These are phyloP conservation scores for Hyphopichia fennica DNA, from an alignment of 1,139 yeast genomes.

Conservation along the genomic window DNA sequence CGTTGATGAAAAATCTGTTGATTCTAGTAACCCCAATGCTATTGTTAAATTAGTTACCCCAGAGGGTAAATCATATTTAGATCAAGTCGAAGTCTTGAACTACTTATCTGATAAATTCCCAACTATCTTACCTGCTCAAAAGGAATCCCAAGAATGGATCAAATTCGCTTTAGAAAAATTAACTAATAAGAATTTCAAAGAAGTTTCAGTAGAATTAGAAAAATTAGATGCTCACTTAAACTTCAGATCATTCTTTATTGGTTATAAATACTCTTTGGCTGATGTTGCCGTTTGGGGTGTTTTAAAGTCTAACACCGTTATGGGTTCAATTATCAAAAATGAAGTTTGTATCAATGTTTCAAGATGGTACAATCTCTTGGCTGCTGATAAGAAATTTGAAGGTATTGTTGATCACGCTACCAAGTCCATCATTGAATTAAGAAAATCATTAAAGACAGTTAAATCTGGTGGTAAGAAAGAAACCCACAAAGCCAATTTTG, in stretches of 20 bases:
- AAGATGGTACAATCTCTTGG: slow-evolving; percentile 89
- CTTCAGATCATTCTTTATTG: slow-evolving; percentile 77
- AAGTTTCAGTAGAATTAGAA: slow-evolving; percentile 74
- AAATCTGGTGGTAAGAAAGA: slow-evolving; percentile 67
- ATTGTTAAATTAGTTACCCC: slow-evolving; percentile 45
- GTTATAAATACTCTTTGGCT: slow-evolving; percentile 65
- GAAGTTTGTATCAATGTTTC: slow-evolving; percentile 81
- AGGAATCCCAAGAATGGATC: slow-evolving; percentile 58
- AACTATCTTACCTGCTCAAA: slow-evolving; percentile 26
- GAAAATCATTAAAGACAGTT: slow-evolving; percentile 61
- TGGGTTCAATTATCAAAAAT: slow-evolving; percentile 86
- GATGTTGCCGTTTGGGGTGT: slow-evolving; percentile 95
- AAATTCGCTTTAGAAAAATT: slow-evolving; percentile 68
- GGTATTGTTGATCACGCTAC: slow-evolving; percentile 66
- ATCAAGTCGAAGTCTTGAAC: slow-evolving; percentile 44
- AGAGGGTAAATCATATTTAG: slow-evolving; percentile 45
- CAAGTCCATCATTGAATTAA: slow-evolving; percentile 69
- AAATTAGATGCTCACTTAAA: slow-evolving; percentile 79
- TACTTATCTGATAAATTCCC: slow-evolving; percentile 51
- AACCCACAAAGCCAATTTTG: slow-evolving; percentile 86
- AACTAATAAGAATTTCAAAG: slow-evolving; percentile 84
- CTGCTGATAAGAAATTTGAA: slow-evolving; percentile 64
- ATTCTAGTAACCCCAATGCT: slow-evolving; percentile 38
- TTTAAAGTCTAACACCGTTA: slow-evolving; percentile 86
- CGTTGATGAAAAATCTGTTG: slow-evolving; percentile 59